A percentile compares a stretch with the other conserved stretches of the same genome.
Conservation (phyloP, 1,139 yeast species). For the Magnusiomyces clavatus region DNA sequence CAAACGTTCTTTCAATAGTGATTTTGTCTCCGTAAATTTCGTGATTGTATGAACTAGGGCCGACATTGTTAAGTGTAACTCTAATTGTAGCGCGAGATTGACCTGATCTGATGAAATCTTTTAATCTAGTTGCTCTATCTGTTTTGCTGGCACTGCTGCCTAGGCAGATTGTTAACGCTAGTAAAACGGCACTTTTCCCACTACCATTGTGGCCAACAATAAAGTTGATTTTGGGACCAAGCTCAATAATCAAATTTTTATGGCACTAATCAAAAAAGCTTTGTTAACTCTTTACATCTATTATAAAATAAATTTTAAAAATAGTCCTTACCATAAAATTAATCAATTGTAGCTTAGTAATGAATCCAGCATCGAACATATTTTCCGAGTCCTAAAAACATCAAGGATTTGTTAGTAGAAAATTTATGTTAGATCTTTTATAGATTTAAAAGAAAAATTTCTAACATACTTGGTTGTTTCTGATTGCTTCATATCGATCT, state of each 20-base stretch:
- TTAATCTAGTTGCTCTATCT: conserved; percentile 67
- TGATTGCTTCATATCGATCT: not conserved
- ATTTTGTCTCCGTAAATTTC: conserved; percentile 62
- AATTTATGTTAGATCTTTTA: not conserved
- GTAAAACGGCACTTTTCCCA: conserved; percentile 67
- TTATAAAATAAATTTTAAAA: not conserved
- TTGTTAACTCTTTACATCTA: not conserved
- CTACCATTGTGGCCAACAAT: conserved; percentile 93
- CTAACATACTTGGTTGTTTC: not conserved
- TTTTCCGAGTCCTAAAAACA: not conserved
- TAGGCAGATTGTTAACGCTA: conserved; percentile 82
- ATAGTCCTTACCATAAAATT: conserved; percentile 24
- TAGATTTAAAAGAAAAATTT: not conserved
- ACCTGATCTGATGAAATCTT: conserved; percentile 73
- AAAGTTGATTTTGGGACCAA: conserved; percentile 83
- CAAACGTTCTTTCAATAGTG: conserved; percentile 49
- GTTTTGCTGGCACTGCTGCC: conserved; percentile 96
- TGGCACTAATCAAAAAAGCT: conserved; percentile 47
- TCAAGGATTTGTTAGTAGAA: not conserved
- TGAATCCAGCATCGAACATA: conserved; percentile 17
- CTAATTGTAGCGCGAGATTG: conserved; percentile 52
- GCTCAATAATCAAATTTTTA: conserved; percentile 59
- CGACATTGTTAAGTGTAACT: conserved; percentile 51
- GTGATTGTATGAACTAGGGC: conserved; percentile 55
- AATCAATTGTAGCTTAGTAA: conserved; percentile 23